Base-by-base conservation (phyloP, 257 asterid species). In the Rhazya stricta region DNA sequence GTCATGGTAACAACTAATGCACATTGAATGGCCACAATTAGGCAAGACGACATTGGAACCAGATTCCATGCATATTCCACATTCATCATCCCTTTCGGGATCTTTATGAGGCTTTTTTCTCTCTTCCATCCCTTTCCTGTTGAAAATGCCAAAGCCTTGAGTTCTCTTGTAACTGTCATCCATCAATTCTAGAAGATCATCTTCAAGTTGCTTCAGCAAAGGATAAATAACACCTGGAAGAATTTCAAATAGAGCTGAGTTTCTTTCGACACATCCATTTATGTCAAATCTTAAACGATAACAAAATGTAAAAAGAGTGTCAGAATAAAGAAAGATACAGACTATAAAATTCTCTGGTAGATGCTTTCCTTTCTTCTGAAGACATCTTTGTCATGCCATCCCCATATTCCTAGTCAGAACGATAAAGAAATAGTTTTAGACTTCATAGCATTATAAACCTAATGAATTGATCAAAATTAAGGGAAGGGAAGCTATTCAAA, bases 31-130 rank as follows among this genome's bases (percentile, higher is more conserved):
- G 46, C 90, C 88, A 79, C 92, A 89, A 36, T 81, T 72, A 34
- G 96, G 96, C 84, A 90, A 74, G 13, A 82, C 92, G 60, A 85
- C 84, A 34, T 83, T 84, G 37, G 82, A 51, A 65, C 85, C 85
- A 74, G 54, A 78, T 61, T 90, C 90, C 92, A 90, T 86, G 77
- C 96, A 90, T 83, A 89, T 89, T 9, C 94, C 94, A 67, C 94
- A 90, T 73, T 90, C 94, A 23, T 90, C 94, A 34, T 84, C 89
- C 53, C 73, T 66, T 43, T 79, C 86, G 19, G 45, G 46, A 79
- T 76, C 81, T 48, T 65, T 46, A 74, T 32, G 51, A 51, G 76
- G 37, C 50, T 51, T 61, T 58, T 46, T 79, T 69, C 46, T 79
- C 56, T 71, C 76, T 58, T 84, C 82, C 30, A 37, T 61, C 37